Evolutionary conservation across 2,329 filamentous ascomycete species (phyloP), one percentile per base, ranked within the genome.

Genomic region (Phaeosphaeriaceae sp.): DNA sequence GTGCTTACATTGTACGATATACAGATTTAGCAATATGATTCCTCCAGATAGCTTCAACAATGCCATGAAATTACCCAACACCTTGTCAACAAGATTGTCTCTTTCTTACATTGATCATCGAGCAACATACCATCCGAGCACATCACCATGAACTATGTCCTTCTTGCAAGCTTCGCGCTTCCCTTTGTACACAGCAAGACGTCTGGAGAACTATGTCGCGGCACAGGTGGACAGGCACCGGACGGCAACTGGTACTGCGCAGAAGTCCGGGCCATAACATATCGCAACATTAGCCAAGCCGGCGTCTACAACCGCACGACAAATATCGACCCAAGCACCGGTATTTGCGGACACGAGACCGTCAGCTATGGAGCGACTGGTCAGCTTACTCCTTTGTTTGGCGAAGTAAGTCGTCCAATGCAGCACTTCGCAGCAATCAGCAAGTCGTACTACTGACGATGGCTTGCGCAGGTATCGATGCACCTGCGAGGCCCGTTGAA

Each of bases 401-500:
- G 91, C 73, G 90, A 90, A 79, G 90, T 92, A 80, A 77, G 86
- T 30, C 11, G 15, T 21, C 13, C 28, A 13, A n/a, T 4, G 15
- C 15, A n/a, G 15, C 17, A n/a, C 2, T 40, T 40, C 3, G n/a
- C 35, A 40, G 8, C 15, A 40, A 40, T 5, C 35, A 40, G 30
- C 30, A 35, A 3, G 13, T 13, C 30, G 10, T 35, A 35, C 13
- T 35, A 11, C 35, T 40, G 35, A 13, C n/a, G 35, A 24, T 11
- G 24, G 22, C 43, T 44, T 59, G 35, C 35, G 35, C 35, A 92
- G 90, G 81, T 93, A 28, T 91, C 90, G 1, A 77, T 92, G 61
- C 89, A 92, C 74, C 83, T 93, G 71, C 88, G 91, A 66, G 91
- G 91, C 2, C 91, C 91, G 1, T 75, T 91, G 66, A 79, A 85